These are phyloP conservation scores for Beauveria caledonica DNA, from an alignment of 2,329 filamentous ascomycete genomes.

Conservation along the genomic window DNA sequence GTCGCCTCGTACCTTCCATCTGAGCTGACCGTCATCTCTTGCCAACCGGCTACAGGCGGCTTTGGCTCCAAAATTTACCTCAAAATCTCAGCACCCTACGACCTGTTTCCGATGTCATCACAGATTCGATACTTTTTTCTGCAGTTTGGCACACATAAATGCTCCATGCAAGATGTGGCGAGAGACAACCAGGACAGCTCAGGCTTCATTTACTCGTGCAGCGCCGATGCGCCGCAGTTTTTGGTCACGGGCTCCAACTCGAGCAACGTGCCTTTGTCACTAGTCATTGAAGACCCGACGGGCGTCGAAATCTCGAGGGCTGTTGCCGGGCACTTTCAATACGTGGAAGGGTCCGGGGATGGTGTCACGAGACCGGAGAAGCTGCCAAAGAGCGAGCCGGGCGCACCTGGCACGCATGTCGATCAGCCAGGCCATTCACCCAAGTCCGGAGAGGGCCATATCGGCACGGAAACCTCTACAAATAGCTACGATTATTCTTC, in stretches of 20 bases:
- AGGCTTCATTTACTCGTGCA: slow-evolving; percentile 63
- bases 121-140: slow-evolving; percentile 53
- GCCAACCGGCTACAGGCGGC: slow-evolving; percentile 58
- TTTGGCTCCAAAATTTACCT: slow-evolving; percentile 65
- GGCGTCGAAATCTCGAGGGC: slow-evolving; percentile 46
- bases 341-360: slow-evolving; percentile 42
- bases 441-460: slow-evolving; percentile 32
- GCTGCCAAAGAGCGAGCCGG: slow-evolving; percentile 28
- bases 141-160: slow-evolving; percentile 71
- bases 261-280: slow-evolving; percentile 46
- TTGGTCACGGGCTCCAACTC: slow-evolving; percentile 41
- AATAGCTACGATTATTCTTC: slow-evolving; percentile 40
- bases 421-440: slow-evolving; percentile 34
- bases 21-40: slow-evolving; percentile 56
- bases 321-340: slow-evolving; percentile 38
- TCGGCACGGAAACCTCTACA: slow-evolving; percentile 32
- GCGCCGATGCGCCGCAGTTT: slow-evolving; percentile 59
- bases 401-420: slow-evolving; percentile 27
- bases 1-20: slow-evolving; percentile 60
- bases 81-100: slow-evolving; percentile 66
- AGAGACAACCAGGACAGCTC: slow-evolving; percentile 49
- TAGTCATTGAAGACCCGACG: slow-evolving; percentile 43
- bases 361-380: slow-evolving; percentile 32
- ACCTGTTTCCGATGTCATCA: slow-evolving; percentile 53
- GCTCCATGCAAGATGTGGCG: slow-evolving; percentile 49